Percentiles rank a stretch among this genome's conserved stretches.
Conservation (phyloP, 768 basidiomycete genomes). For the Tylopilus rubrobrunneus region DNA sequence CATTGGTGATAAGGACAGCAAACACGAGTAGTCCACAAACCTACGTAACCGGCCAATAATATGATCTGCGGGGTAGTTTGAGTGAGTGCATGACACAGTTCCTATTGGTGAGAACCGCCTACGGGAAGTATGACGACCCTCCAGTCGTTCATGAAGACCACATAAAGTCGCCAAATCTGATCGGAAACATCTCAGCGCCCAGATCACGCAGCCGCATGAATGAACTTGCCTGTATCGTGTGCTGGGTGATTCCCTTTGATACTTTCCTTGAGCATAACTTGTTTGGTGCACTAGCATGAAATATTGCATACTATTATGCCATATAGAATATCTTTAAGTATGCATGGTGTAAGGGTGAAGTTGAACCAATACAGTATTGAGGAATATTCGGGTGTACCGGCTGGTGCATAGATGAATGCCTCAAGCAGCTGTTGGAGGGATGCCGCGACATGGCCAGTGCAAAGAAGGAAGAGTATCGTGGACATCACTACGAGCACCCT, state of each 20-base stretch:
- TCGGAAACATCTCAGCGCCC: neutral
- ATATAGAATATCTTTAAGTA: neutral
- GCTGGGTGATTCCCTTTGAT: neutral
- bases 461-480: neutral
- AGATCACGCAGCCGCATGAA: neutral
- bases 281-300: neutral
- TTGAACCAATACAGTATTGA: neutral
- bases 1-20: too few species aligned
- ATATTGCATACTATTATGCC: neutral
- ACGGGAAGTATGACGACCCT: neutral
- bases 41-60: too few species aligned
- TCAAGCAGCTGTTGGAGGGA: constrained; percentile 4
- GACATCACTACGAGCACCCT: neutral
- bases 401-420: neutral
- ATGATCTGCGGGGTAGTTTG: too few species aligned
- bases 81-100: too few species aligned
- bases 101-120: neutral
- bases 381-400: neutral
- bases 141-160: neutral
- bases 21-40: too few species aligned
- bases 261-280: neutral
- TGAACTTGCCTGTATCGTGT: neutral
- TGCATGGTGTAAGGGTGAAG: too few species aligned
- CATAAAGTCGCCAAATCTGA: constrained; percentile 1
- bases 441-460: neutral